A percentile compares a stretch with the other conserved stretches of the same genome.
Conservation (phyloP, 108 stramenopile species). For the Epipyxis sp. region DNA sequence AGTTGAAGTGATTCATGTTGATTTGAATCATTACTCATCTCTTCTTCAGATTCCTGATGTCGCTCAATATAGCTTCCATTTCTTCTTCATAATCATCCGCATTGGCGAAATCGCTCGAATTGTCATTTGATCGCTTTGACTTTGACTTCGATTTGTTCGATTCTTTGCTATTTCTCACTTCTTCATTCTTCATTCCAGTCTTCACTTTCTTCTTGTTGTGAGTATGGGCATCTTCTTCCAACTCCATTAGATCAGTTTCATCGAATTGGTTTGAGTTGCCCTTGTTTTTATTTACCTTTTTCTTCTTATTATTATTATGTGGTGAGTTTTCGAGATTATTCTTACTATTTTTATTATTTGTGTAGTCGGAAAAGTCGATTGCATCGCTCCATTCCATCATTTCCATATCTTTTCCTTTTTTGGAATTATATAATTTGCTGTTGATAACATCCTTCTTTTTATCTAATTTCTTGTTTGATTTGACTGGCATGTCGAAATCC, state of each 20-base stretch:
- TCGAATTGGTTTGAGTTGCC: too few species aligned
- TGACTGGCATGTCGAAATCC: conserved; percentile 18
- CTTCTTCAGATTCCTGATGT: not conserved
- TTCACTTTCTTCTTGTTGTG: conserved; percentile 27
- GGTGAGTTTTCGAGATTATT: too few species aligned
- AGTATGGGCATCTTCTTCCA: conserved; percentile 20
- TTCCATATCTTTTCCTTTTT: conserved; percentile 37
- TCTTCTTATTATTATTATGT: too few species aligned
- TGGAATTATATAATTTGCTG: too few species aligned
- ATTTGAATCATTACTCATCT: too few species aligned
- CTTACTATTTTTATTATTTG: too few species aligned
- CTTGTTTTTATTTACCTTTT: too few species aligned
- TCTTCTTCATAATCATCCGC: conserved; percentile 16
- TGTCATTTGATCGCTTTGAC: not conserved
- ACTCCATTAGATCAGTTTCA: not conserved
- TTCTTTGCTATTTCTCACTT: conserved; percentile 2
- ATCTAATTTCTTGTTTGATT: too few species aligned
- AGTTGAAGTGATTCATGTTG: too few species aligned
- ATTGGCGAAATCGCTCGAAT: conserved; percentile 6
- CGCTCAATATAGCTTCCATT: not conserved
- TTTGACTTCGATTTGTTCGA: conserved; percentile 14
- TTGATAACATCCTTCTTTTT: too few species aligned
- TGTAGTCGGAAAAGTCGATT: too few species aligned
- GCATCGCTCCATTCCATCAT: conserved; percentile 23
- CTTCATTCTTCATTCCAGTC: conserved; percentile 34